Percentiles rank a stretch among this genome's conserved stretches.
These are phyloP conservation scores for Tremellales sp. DNA, from an alignment of 1,284 basidiomycete genomes.

Conservation along the genomic window DNA sequence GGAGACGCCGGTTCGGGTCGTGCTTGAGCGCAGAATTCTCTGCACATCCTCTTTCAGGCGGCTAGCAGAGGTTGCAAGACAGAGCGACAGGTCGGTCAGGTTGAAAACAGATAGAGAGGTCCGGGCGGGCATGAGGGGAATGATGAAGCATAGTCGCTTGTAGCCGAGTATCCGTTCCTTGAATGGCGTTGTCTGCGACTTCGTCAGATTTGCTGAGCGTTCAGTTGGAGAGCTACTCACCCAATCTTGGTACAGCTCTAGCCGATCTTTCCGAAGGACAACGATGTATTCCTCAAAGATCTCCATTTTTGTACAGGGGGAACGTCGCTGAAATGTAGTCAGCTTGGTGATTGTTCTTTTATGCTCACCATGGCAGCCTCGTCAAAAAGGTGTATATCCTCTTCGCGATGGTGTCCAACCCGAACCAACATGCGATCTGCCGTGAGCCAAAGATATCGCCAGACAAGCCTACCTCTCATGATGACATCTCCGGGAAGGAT, in stretches of 20 bases:
- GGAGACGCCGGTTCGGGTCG: constrained; percentile 14
- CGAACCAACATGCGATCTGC: constrained; percentile 45
- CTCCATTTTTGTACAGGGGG: constrained; percentile 38
- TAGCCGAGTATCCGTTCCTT: constrained; percentile 28
- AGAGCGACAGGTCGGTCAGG: constrained; percentile 38
- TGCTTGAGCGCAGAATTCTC: constrained; percentile 8
- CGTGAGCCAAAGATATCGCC: constrained; percentile 3
- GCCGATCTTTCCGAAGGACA: constrained; percentile 33
- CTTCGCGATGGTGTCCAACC: constrained; percentile 40
- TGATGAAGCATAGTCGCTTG: constrained; percentile 40
- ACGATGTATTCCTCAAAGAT: constrained; percentile 44
- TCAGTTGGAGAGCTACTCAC: constrained; percentile 15
- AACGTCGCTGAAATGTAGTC: constrained; percentile 25
- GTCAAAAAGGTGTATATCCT: constrained; percentile 29
- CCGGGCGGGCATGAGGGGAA: constrained; percentile 31
- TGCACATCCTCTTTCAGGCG: constrained; percentile 23
- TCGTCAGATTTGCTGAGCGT: not conserved
- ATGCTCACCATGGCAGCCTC: constrained; percentile 32
- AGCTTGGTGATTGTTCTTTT: not conserved
- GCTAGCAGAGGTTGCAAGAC: constrained; percentile 32
- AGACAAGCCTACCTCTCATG: constrained; percentile 28
- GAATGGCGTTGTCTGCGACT: constrained; percentile 23
- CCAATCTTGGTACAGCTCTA: constrained; percentile 46
- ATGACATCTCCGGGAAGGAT: constrained; percentile 31
- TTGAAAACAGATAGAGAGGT: constrained; percentile 43